A percentile compares a stretch with the other conserved stretches of the same genome.
These are phyloP conservation scores for Hibiscus syriacus DNA, from an alignment of 345 rosid species.

Conservation along the genomic window DNA sequence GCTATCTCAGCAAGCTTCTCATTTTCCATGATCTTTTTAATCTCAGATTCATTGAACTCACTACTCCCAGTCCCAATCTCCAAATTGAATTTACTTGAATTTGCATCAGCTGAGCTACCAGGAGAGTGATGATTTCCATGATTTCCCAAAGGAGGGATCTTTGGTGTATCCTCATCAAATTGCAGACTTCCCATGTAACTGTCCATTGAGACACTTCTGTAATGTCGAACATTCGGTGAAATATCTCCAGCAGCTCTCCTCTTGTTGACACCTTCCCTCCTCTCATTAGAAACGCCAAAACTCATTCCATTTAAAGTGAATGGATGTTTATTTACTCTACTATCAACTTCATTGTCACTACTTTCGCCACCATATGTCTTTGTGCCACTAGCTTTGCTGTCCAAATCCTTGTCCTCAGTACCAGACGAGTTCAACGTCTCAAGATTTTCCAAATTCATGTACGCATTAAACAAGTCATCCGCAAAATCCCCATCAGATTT, in stretches of 20 bases:
- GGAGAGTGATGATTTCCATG: constrained; percentile 18
- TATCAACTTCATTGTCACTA: constrained; percentile 72
- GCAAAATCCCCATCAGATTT: constrained; percentile 45
- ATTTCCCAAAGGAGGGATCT: constrained; percentile 20
- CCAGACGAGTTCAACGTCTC: constrained; percentile 62
- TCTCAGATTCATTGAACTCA: constrained; percentile 53
- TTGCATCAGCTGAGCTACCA: constrained; percentile 40
- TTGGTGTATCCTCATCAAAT: constrained; percentile 37
- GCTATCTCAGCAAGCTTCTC: constrained; percentile 81
- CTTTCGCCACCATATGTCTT: constrained; percentile 51
- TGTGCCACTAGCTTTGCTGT: constrained; percentile 58
- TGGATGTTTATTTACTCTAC: constrained; percentile 40
- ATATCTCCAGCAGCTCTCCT: constrained; percentile 56
- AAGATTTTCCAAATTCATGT: constrained; percentile 58
- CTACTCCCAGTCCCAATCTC: constrained; percentile 58
- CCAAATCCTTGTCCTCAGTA: constrained; percentile 52
- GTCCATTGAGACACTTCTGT: constrained; percentile 70
- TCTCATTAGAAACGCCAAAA: constrained; percentile 23
- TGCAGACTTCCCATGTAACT: constrained; percentile 53
- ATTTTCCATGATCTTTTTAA: constrained; percentile 67
- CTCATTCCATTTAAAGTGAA: constrained; percentile 19
- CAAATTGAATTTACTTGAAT: constrained; percentile 24
- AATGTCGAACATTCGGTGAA: constrained; percentile 42
- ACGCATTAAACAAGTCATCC: constrained; percentile 56
- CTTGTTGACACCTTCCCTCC: constrained; percentile 49